These are phyloP conservation scores for Theobroma cacao DNA, from an alignment of 345 rosid genomes.

Conservation along the genomic window DNA sequence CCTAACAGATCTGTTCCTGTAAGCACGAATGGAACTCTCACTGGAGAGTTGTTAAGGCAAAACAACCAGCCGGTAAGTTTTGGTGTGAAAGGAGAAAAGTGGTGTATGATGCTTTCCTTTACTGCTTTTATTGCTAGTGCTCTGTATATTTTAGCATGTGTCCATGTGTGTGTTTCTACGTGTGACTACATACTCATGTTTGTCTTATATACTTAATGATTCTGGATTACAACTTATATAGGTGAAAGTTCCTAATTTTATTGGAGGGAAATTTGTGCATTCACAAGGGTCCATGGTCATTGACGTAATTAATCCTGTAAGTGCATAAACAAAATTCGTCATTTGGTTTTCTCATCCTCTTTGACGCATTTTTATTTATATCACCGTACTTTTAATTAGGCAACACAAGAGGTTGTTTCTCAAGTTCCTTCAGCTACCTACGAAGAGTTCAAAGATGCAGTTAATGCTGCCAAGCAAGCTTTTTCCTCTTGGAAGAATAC, in stretches of 20 bases:
- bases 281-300: conserved; percentile 27
- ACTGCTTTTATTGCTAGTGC: neutral
- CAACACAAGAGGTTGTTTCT: conserved; percentile 44
- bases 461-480: conserved; percentile 40
- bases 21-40: conserved; percentile 10
- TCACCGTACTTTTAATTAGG: conserved; percentile 18
- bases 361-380: conserved; percentile 3
- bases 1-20: conserved; percentile 30
- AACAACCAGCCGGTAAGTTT: conserved; percentile 32
- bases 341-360: neutral
- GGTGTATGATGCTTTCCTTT: neutral
- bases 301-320: conserved; percentile 46
- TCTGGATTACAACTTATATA: conserved; percentile 8
- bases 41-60: conserved; percentile 21
- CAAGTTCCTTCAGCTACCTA: conserved; percentile 35
- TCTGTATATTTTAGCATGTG: neutral
- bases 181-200: neutral
- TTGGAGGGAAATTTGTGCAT: conserved; percentile 40
- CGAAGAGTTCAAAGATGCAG: conserved; percentile 43
- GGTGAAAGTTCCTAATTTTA: conserved; percentile 34
- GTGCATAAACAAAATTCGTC: neutral
- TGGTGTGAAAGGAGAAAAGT: conserved; percentile 5
- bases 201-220: neutral
- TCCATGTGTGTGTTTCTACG: neutral
- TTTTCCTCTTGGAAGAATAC: conserved; percentile 42